A percentile compares a stretch with the other conserved stretches of the same genome.
phyloP scores from a whole-genome alignment of 768 basidiomycete genomes.

The Pleurotus platypus region DNA sequence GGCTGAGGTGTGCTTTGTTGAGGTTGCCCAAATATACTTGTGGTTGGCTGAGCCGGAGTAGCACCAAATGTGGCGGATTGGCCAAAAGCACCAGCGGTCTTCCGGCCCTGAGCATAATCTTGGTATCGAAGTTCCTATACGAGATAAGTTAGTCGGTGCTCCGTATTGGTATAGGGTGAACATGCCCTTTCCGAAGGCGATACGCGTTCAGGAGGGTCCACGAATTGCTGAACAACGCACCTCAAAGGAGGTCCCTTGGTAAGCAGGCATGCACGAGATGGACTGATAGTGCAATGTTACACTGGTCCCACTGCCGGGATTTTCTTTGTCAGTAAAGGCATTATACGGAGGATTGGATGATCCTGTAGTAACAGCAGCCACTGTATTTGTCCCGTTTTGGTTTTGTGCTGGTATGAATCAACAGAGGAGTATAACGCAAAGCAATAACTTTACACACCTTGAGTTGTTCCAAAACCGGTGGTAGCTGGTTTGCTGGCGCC shows the following conservation, averaged over 20 bases:
- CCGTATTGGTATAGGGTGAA: not conserved
- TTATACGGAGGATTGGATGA: slow-evolving; percentile 63
- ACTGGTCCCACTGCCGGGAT: slow-evolving; percentile 28
- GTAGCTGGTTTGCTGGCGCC: slow-evolving; percentile 32
- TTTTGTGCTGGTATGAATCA: slow-evolving; percentile 21
- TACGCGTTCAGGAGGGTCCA: slow-evolving; percentile 9
- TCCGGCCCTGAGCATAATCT: slow-evolving; percentile 74
- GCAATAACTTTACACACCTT: slow-evolving; percentile 22
- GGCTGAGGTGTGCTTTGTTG: slow-evolving; percentile 29
- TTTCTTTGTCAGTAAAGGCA: slow-evolving; percentile 65
- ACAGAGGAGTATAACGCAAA: not conserved
- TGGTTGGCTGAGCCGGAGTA: slow-evolving; percentile 35
- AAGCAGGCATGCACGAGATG: slow-evolving; percentile 77
- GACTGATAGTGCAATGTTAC: slow-evolving; percentile 71
- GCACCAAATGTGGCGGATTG: slow-evolving; percentile 46
- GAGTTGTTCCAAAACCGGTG: slow-evolving; percentile 39
- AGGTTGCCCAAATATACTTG: slow-evolving; percentile 43
- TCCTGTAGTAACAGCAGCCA: slow-evolving; percentile 64
- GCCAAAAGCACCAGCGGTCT: slow-evolving; percentile 65
- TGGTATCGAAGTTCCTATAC: slow-evolving; percentile 68
- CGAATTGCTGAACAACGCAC: slow-evolving; percentile 30
- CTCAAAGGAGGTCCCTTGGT: slow-evolving; percentile 75
- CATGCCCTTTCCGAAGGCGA: slow-evolving; percentile 9
- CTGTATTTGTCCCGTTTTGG: slow-evolving; percentile 24
- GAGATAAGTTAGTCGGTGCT: slow-evolving; percentile 13